A percentile compares a stretch with the other conserved stretches of the same genome.
Evolutionary conservation across 2,329 filamentous ascomycete species (phyloP).

Genomic region (Alternaria alternata): DNA sequence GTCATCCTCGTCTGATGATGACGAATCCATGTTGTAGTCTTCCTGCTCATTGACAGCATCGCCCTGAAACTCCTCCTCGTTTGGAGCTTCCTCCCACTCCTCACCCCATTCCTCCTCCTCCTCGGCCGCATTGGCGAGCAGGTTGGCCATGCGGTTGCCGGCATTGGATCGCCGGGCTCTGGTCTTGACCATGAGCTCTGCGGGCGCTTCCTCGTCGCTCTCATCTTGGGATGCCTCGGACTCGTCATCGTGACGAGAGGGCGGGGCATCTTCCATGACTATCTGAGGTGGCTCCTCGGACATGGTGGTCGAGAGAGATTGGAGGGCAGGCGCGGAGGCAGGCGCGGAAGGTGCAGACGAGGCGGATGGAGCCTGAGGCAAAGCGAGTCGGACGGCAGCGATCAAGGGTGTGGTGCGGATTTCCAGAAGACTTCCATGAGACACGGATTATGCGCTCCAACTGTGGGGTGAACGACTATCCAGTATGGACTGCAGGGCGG

Average conservation of each 20-base stretch:
- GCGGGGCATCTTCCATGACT: slow-evolving; percentile 20
- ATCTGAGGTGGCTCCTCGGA: slow-evolving; percentile 23
- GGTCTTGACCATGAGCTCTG: slow-evolving; percentile 50
- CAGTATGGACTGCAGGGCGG: slow-evolving; percentile 9
- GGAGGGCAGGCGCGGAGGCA: slow-evolving; percentile 4
- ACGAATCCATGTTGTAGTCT: slow-evolving; percentile 82
- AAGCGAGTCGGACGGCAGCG: slow-evolving; percentile 27
- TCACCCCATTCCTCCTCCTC: slow-evolving; percentile 51
- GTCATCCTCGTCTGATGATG: slow-evolving; percentile 79
- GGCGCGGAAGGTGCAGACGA: slow-evolving; percentile 39
- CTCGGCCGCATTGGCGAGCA: slow-evolving; percentile 12
- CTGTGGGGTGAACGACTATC: slow-evolving; percentile 13
- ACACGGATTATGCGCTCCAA: slow-evolving; percentile 27
- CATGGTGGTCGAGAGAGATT: slow-evolving; percentile 19
- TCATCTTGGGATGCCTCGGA: slow-evolving; percentile 32
- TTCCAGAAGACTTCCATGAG: slow-evolving; percentile 41
- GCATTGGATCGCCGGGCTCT: slow-evolving; percentile 48
- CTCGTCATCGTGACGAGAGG: slow-evolving; percentile 23
- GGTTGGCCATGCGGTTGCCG: not conserved
- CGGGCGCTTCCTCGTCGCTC: slow-evolving; percentile 40
- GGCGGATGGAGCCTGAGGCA: slow-evolving; percentile 27
- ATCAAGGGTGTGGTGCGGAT: slow-evolving; percentile 29
- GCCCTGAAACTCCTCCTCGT: slow-evolving; percentile 61
- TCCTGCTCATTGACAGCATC: slow-evolving; percentile 64
- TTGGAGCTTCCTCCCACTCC: slow-evolving; percentile 73